Evolutionary conservation across 2,329 filamentous ascomycete genomes (phyloP), one percentile per base, ranked within the genome.

Genomic region (Parasarocladium wereldwijsianum): DNA sequence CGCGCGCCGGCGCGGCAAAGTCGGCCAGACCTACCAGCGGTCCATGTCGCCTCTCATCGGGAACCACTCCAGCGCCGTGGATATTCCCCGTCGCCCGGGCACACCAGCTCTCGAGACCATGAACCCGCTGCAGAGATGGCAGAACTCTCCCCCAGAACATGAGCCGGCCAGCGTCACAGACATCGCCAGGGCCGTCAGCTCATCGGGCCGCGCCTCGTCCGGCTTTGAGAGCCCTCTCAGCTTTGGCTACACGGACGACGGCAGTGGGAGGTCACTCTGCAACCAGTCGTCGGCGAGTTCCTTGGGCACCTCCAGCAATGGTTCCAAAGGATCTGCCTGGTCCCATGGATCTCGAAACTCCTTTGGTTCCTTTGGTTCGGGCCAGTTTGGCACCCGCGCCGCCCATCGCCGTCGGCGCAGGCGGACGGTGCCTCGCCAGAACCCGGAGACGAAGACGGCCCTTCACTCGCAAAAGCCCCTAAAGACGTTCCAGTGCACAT

Each of bases 1-100:
- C 51, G 84, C 84, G 34, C 74, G 85, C 24, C 72, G 85, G 33
- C 69, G 85, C 37, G 76, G 81, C 42, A 93, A 93, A 57, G 73
- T 79, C 32, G 70, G 75, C 27, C 62, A 70, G 2, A 72, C 71
- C 26, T n/a, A n/a, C n/a, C 18, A 31, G 7, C 66, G 76, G 38
- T 73, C 70, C 17, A 71, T 66, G 12, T 86, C 82, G 4, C 80
- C 83, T 1, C 70, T 76, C 40, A 66, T 71, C 16, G 66, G 63
- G 37, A 64, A 56, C 38, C 66, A 69, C 33, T 66, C 66, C 13
- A 57, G 60, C 37, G 32, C 27, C 12, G 19, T 27, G 5, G 74
- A 86, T 38, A 86, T 93, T 32, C 80, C 83, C 8, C 58, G 65
- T 43, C 58, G 66, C 43, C 55, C 61, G 33, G 64, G 64, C 29